Evolutionary conservation across 1,139 yeast species (phyloP).

Genomic region (Debaryomyces singareniensis): DNA sequence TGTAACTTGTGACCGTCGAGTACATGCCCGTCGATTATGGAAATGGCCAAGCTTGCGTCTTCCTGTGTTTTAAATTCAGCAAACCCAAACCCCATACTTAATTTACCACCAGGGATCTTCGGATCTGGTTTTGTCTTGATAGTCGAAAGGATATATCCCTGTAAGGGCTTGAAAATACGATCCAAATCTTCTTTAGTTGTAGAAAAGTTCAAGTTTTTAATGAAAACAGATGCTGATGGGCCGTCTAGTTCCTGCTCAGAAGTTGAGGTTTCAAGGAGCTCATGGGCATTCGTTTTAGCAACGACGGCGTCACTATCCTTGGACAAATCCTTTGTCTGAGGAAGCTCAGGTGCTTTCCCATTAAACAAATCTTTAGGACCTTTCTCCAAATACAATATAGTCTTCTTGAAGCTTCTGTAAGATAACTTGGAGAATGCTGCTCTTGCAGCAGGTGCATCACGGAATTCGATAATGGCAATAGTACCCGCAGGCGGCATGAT

Average conservation of each 20-base stretch:
- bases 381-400: constrained; percentile 83
- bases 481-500: constrained; percentile 97
- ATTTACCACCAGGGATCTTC: constrained; percentile 53
- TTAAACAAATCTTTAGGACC: constrained; percentile 84
- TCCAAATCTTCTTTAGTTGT: constrained; percentile 59
- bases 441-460: constrained; percentile 79
- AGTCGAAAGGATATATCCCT: constrained; percentile 78
- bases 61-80: constrained; percentile 79
- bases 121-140: constrained; percentile 89
- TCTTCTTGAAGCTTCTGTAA: constrained; percentile 78
- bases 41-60: constrained; percentile 72
- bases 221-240: constrained; percentile 80
- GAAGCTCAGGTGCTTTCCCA: constrained; percentile 44
- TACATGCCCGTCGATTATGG: constrained; percentile 67
- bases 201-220: constrained; percentile 84
- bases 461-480: constrained; percentile 89
- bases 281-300: constrained; percentile 24
- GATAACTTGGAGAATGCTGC: constrained; percentile 86
- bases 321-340: constrained; percentile 14
- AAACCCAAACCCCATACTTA: constrained; percentile 97
- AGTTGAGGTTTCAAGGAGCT: constrained; percentile 16
- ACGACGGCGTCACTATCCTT: constrained; percentile 23
- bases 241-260: constrained; percentile 45
- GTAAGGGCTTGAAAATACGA: constrained; percentile 58
- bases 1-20: constrained; percentile 89